Conservation (phyloP, 768 basidiomycete genomes). For the Omphalotus guepiniiformis region DNA sequence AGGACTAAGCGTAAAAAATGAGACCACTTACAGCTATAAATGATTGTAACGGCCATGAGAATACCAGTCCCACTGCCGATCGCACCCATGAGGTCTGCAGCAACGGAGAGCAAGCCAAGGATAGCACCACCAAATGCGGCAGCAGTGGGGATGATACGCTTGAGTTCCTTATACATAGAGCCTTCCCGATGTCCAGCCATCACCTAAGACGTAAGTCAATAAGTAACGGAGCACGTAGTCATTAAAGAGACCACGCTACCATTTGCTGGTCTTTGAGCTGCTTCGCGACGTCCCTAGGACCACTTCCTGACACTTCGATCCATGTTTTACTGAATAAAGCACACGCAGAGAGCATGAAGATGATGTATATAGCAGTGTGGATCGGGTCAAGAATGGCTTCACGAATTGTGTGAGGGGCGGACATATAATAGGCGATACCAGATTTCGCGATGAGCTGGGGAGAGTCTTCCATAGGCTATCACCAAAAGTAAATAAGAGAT, state of each 20-base stretch:
- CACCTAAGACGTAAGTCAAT: slow-evolving; percentile 3
- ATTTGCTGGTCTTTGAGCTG: slow-evolving; percentile 98
- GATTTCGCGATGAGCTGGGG: slow-evolving; percentile 87
- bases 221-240: neutral
- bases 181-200: slow-evolving; percentile 88
- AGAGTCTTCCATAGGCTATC: slow-evolving; percentile 87
- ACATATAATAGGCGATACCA: slow-evolving; percentile 97
- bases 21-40: slow-evolving; percentile 75
- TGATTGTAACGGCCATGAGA: slow-evolving; percentile 96
- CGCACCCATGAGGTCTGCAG: slow-evolving; percentile 93
- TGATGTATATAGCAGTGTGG: slow-evolving; percentile 86
- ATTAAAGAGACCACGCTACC: slow-evolving; percentile 40
- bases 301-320: slow-evolving; percentile 97
- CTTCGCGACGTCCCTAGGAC: slow-evolving; percentile 94
- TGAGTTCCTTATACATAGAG: slow-evolving; percentile 99
- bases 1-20: slow-evolving; percentile 5
- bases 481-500: slow-evolving; percentile 3
- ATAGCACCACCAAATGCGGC: slow-evolving; percentile 98
- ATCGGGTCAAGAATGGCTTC: slow-evolving; percentile 89
- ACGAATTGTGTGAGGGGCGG: slow-evolving; percentile 90
- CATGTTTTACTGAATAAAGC: slow-evolving; percentile 99
- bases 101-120: slow-evolving; percentile 85
- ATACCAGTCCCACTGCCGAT: slow-evolving; percentile 96
- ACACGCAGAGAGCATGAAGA: slow-evolving; percentile 91
- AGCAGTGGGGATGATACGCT: slow-evolving; percentile 95